Evolutionary conservation across 805 yeast species (phyloP).

Genomic region (Phaffomyces thermotolerans): DNA sequence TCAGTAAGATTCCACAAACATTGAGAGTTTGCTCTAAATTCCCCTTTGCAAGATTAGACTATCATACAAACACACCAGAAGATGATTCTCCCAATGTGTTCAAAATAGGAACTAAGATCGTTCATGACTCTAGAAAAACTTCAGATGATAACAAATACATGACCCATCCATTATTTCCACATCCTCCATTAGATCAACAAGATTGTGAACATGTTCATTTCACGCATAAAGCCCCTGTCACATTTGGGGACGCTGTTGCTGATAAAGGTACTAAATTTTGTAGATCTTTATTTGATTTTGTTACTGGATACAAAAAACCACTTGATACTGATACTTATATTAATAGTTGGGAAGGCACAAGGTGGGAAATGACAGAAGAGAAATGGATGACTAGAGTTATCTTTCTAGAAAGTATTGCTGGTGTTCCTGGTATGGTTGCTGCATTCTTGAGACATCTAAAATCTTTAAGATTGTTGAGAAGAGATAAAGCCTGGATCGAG

Average conservation of each 20-base stretch:
- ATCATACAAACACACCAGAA: neutral
- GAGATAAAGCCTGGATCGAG: slow-evolving; percentile 73
- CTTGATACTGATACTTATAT: slow-evolving; percentile 28
- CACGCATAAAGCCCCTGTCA: slow-evolving; percentile 45
- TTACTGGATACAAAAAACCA: slow-evolving; percentile 61
- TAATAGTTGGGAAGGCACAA: slow-evolving; percentile 25
- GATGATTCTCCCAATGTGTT: neutral
- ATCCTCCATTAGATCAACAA: slow-evolving; percentile 31
- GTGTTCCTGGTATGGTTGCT: slow-evolving; percentile 77
- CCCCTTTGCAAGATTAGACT: too few species aligned
- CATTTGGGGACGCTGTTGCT: slow-evolving; percentile 47
- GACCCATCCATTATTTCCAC: slow-evolving; percentile 33
- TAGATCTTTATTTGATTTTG: slow-evolving; percentile 48
- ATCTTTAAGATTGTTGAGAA: slow-evolving; percentile 48
- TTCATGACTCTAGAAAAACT: neutral
- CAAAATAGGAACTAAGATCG: neutral
- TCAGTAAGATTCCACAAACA: too few species aligned
- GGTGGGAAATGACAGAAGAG: slow-evolving; percentile 48
- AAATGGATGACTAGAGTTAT: slow-evolving; percentile 60
- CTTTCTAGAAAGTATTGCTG: slow-evolving; percentile 66
- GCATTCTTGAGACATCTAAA: slow-evolving; percentile 65
- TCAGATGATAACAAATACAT: neutral
- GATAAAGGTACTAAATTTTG: slow-evolving; percentile 36
- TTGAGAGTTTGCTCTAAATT: too few species aligned
- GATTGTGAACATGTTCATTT: slow-evolving; percentile 36